Conservation (phyloP, 2,329 filamentous ascomycete species). For the Aspergillus hortae region DNA sequence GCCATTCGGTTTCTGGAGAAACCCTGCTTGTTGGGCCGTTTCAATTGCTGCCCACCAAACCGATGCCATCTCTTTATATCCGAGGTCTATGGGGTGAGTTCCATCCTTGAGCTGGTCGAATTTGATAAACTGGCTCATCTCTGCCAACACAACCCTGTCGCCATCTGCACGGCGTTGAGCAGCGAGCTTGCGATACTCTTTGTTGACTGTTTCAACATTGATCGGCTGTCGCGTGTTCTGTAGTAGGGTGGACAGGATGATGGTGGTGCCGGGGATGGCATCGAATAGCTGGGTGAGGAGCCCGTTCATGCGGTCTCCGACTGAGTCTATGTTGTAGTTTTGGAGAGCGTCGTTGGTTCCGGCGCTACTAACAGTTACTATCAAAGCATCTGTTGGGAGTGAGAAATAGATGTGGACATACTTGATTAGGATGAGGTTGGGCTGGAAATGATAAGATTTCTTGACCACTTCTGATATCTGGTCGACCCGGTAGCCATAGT, state of each 20-base stretch:
- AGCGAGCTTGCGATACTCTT: constrained; percentile 23
- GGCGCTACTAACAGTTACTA: constrained; percentile 17
- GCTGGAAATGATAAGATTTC: constrained; percentile 13
- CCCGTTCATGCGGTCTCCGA: constrained; percentile 23
- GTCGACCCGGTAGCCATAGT: constrained; percentile 19
- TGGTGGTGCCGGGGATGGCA: constrained; percentile 19
- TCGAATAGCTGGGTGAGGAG: constrained; percentile 25
- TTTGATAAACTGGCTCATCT: constrained; percentile 21
- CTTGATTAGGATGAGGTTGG: constrained; percentile 28
- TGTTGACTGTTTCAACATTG: constrained; percentile 16
- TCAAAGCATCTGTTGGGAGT: not conserved
- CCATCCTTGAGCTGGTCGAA: constrained; percentile 15
- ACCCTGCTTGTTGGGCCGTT: too few relatives aligned
- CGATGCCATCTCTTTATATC: constrained; percentile 25
- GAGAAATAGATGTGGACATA: constrained; percentile 2
- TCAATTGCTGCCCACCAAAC: constrained; percentile 27
- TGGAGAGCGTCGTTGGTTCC: constrained; percentile 32
- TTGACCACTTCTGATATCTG: constrained; percentile 13
- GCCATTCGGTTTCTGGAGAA: too few relatives aligned
- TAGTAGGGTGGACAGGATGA: constrained; percentile 33
- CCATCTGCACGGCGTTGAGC: constrained; percentile 14
- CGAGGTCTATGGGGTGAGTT: constrained; percentile 19
- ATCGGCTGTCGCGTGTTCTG: constrained; percentile 12
- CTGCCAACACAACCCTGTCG: constrained; percentile 21
- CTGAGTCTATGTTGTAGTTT: constrained; percentile 14